Conservation (phyloP, 331 rosid species). For the Malus hybrid region DNA sequence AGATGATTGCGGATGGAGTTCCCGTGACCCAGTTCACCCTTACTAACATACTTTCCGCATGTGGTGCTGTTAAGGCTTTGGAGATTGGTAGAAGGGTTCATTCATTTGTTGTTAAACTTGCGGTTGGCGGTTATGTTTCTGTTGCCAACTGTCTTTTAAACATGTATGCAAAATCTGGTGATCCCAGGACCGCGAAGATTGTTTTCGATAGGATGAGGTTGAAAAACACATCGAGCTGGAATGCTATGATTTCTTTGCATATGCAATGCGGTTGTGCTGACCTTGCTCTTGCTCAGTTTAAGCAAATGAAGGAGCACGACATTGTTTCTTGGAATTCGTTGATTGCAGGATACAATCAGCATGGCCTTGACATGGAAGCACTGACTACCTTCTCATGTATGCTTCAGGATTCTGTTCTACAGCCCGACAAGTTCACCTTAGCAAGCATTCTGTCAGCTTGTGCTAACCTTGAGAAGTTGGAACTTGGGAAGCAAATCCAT, state of each 20-base stretch:
- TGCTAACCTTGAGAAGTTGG: conserved; percentile 57
- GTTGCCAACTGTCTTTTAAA: conserved; percentile 70
- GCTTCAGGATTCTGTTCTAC: conserved; percentile 35
- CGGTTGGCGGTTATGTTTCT: conserved; percentile 41
- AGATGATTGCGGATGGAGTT: conserved; percentile 43
- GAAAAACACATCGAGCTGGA: conserved; percentile 57
- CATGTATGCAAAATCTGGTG: conserved; percentile 79
- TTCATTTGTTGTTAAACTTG: conserved; percentile 52
- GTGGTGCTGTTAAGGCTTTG: conserved; percentile 46
- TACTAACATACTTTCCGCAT: conserved; percentile 62
- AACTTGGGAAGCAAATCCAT: conserved; percentile 67
- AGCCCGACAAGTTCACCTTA: conserved; percentile 72
- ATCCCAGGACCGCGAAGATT: conserved; percentile 40
- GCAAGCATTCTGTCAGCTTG: conserved; percentile 71
- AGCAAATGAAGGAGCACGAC: conserved; percentile 53
- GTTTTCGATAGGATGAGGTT: conserved; percentile 61
- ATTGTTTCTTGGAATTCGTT: conserved; percentile 67
- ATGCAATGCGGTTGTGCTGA: conserved; percentile 55
- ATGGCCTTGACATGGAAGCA: conserved; percentile 52
- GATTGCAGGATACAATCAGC: conserved; percentile 55
- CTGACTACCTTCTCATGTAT: conserved; percentile 45
- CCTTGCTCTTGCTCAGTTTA: conserved; percentile 48
- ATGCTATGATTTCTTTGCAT: conserved; percentile 56
- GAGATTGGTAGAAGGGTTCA: conserved; percentile 63
- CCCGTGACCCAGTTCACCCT: conserved; percentile 51